A percentile compares a stretch with the other conserved stretches of the same genome.
Evolutionary conservation across 768 basidiomycete genomes (phyloP).

Genomic region (Clavaria fumosa): DNA sequence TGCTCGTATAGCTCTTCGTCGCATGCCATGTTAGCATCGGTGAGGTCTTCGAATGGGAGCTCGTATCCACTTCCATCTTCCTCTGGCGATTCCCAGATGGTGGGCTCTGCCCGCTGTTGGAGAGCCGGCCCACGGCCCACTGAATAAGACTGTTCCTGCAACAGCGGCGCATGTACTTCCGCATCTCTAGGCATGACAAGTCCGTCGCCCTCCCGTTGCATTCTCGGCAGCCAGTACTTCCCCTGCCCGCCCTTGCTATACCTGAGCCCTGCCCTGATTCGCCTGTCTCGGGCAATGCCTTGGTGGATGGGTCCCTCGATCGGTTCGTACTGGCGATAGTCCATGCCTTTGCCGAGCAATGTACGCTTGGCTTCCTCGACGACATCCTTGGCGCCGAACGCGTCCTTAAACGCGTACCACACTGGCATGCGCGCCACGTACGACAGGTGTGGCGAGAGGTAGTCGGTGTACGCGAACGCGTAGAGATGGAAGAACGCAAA

Average conservation of each 20-base stretch:
- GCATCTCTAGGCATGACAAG: conserved; percentile 28
- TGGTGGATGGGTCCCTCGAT: conserved; percentile 88
- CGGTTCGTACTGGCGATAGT: conserved; percentile 93
- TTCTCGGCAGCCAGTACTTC: conserved; percentile 93
- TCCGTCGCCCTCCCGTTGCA: conserved; percentile 25
- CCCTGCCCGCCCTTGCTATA: conserved; percentile 81
- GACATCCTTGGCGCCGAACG: conserved; percentile 78
- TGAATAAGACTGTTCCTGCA: conserved; percentile 43
- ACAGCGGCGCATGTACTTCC: conserved; percentile 63
- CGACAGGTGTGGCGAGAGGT: conserved; percentile 37
- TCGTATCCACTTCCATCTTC: conserved; percentile 31
- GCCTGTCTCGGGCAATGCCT: conserved; percentile 68
- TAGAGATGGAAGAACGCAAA: conserved; percentile 93
- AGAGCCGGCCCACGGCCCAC: conserved; percentile 54
- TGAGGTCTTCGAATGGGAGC: conserved; percentile 53
- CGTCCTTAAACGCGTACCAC: conserved; percentile 74
- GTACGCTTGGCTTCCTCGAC: conserved; percentile 74
- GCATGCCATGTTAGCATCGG: conserved; percentile 22
- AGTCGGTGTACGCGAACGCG: conserved; percentile 86
- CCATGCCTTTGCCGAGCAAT: conserved; percentile 77
- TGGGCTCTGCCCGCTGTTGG: conserved; percentile 25
- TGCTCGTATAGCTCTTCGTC: conserved; percentile 69
- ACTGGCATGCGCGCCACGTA: conserved; percentile 86
- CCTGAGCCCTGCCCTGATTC: conserved; percentile 83
- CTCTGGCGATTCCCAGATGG: conserved; percentile 22